phyloP scores from a whole-genome alignment of 2,329 filamentous ascomycete species.

The Ophiostoma sp. region DNA sequence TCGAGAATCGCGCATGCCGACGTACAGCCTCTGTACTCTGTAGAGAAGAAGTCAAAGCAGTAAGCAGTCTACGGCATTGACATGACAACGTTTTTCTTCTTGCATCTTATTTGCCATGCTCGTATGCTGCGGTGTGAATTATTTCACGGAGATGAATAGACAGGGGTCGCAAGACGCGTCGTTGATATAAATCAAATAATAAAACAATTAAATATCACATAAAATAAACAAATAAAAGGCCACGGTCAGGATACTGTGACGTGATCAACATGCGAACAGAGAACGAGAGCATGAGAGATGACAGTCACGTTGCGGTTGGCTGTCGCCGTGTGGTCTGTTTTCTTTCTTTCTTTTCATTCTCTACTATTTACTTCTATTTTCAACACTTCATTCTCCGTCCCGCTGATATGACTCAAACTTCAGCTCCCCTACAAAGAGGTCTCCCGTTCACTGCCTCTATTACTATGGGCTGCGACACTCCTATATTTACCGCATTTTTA shows the following conservation, averaged over 20 bases:
- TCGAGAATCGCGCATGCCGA: slow-evolving; percentile 2
- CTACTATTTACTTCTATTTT: too few relatives aligned
- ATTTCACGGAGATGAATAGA: slow-evolving; percentile 1
- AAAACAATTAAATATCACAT: too few relatives aligned
- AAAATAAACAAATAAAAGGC: too few relatives aligned
- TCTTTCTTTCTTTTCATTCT: too few relatives aligned
- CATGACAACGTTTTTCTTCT: background rate
- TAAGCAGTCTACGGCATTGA: background rate
- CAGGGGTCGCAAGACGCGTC: background rate
- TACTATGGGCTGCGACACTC: background rate
- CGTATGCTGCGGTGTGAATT: background rate
- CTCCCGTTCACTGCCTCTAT: background rate
- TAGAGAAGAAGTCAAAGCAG: background rate
- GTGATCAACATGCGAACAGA: too few relatives aligned
- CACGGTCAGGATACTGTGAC: too few relatives aligned
- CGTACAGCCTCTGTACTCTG: background rate
- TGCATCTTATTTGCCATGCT: background rate
- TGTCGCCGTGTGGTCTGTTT: background rate
- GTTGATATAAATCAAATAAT: background rate
- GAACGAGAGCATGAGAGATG: too few relatives aligned
- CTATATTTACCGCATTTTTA: background rate
- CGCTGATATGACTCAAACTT: background rate
- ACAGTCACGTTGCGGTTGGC: background rate
- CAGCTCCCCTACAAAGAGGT: background rate
- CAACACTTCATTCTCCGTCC: background rate